phyloP scores from a whole-genome alignment of 371 early-diverging fungal genomes.

The Coemansia sp. region DNA sequence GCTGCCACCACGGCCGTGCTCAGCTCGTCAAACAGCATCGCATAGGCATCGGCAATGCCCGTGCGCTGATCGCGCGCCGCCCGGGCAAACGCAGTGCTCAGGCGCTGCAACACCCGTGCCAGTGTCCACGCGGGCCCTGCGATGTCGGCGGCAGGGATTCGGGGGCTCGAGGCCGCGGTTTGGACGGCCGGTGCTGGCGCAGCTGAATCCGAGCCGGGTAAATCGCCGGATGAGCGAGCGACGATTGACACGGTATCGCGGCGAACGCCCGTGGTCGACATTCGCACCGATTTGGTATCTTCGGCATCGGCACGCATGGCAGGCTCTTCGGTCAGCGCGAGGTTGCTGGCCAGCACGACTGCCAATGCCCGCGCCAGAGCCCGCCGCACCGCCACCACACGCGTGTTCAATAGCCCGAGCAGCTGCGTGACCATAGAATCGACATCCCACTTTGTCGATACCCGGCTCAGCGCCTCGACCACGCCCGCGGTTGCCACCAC shows the following conservation, averaged over 20 bases:
- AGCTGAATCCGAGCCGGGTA: too few species aligned
- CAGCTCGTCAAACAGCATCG: slow-evolving; percentile 67
- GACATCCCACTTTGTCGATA: slow-evolving; percentile 2
- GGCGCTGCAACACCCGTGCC: slow-evolving; percentile 39
- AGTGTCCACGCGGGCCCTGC: background rate
- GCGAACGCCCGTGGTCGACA: too few species aligned
- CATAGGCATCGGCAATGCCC: slow-evolving; percentile 80
- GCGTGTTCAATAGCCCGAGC: slow-evolving; percentile 29
- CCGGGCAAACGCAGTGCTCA: slow-evolving; percentile 64
- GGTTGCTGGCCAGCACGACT: slow-evolving; percentile 22
- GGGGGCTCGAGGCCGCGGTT: background rate
- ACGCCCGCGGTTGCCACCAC: slow-evolving; percentile 55
- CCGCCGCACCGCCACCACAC: slow-evolving; percentile 40
- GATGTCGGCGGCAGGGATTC: background rate
- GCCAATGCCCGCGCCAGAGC: slow-evolving; percentile 40
- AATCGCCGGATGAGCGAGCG: too few species aligned
- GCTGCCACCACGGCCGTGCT: slow-evolving; percentile 73
- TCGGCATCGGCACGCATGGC: background rate
- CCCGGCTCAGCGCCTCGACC: slow-evolving; percentile 26
- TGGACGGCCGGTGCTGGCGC: background rate
- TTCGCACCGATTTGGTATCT: too few species aligned
- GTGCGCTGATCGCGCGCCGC: slow-evolving; percentile 72
- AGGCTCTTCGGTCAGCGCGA: background rate
- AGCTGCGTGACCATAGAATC: slow-evolving; percentile 34
- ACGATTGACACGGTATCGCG: too few species aligned